These are phyloP conservation scores for Mycena belliarum DNA, from an alignment of 768 basidiomycete genomes.

Conservation along the genomic window DNA sequence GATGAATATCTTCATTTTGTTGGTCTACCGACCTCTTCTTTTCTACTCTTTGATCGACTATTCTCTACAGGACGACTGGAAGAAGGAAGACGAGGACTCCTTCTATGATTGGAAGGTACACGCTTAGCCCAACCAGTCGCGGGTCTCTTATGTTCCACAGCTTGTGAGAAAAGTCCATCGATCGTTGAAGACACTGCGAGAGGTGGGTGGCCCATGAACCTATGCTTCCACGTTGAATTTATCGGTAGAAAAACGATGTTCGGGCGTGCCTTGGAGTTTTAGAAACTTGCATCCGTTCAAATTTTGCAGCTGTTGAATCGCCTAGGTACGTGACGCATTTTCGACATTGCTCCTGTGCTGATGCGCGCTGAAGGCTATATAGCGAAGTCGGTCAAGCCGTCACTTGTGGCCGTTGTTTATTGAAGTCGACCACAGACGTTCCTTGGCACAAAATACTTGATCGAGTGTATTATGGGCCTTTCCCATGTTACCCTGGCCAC, in stretches of 20 bases:
- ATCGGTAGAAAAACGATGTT: constrained; percentile 60
- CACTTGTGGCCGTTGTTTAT: constrained; percentile 6
- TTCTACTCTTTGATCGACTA: too few species aligned
- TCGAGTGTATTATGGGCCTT: constrained; percentile 68
- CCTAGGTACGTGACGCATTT: constrained; percentile 47
- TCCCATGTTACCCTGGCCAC: constrained; percentile 10
- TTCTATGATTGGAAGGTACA: constrained; percentile 81
- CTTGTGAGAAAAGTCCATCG: constrained; percentile 80
- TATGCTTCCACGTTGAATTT: not conserved
- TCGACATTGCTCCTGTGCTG: not conserved
- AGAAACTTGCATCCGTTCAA: constrained; percentile 86
- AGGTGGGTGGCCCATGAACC: constrained; percentile 23
- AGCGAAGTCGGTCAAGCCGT: constrained; percentile 67
- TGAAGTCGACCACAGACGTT: constrained; percentile 63
- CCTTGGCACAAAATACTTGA: constrained; percentile 84
- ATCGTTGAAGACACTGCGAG: constrained; percentile 70
- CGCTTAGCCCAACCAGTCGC: not conserved
- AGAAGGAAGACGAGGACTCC: constrained; percentile 79
- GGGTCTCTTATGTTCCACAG: constrained; percentile 74
- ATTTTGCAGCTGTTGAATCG: constrained; percentile 93
- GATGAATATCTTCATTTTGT: constrained; percentile 80
- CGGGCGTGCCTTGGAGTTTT: constrained; percentile 87
- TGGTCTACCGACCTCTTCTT: not conserved
- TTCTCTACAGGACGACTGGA: constrained; percentile 68
- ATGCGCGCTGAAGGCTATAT: constrained; percentile 62